phyloP scores from a whole-genome alignment of 2,329 filamentous ascomycete genomes.

The Microdochium nivale region DNA sequence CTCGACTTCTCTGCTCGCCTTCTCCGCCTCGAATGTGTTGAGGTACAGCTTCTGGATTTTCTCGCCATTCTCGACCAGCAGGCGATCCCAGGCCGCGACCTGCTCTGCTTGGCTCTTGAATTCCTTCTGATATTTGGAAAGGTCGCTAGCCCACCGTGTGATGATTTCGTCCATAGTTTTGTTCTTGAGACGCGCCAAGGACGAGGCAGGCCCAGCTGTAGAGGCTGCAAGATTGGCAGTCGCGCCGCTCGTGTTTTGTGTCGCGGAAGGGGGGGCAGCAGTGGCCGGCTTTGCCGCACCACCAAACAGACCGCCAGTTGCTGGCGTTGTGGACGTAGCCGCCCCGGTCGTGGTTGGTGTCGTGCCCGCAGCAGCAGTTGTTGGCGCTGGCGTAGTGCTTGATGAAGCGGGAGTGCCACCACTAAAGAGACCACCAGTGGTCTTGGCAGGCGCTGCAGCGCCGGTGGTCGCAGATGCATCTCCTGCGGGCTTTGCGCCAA shows the following conservation, averaged over 20 bases:
- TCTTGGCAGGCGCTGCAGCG: slow-evolving; percentile 17
- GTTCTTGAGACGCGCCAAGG: slow-evolving; percentile 87
- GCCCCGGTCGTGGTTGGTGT: slow-evolving; percentile 19
- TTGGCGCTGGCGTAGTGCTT: slow-evolving; percentile 16
- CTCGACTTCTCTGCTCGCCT: slow-evolving; percentile 88
- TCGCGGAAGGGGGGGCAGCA: slow-evolving; percentile 17
- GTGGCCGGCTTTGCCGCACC: slow-evolving; percentile 21
- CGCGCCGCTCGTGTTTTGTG: slow-evolving; percentile 12
- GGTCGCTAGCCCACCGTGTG: slow-evolving; percentile 88
- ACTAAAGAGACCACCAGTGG: slow-evolving; percentile 18
- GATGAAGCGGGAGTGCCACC: slow-evolving; percentile 11
- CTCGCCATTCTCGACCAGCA: slow-evolving; percentile 86
- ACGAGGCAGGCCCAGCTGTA: slow-evolving; percentile 71
- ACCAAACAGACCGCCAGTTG: slow-evolving; percentile 17
- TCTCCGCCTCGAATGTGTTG: slow-evolving; percentile 87
- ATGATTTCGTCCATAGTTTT: slow-evolving; percentile 99
- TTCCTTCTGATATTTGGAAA: slow-evolving; percentile 93
- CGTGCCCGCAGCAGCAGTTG: slow-evolving; percentile 13
- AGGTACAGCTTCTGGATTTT: slow-evolving; percentile 92
- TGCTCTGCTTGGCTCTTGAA: slow-evolving; percentile 86
- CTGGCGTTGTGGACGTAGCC: slow-evolving; percentile 19
- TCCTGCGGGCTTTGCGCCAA: slow-evolving; percentile 6
- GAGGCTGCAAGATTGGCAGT: slow-evolving; percentile 54
- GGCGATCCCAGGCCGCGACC: slow-evolving; percentile 83
- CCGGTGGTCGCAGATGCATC: slow-evolving; percentile 8